A percentile compares a stretch with the other conserved stretches of the same genome.
Conservation (phyloP, 305 asterid genomes). For the Plantago rigida region DNA sequence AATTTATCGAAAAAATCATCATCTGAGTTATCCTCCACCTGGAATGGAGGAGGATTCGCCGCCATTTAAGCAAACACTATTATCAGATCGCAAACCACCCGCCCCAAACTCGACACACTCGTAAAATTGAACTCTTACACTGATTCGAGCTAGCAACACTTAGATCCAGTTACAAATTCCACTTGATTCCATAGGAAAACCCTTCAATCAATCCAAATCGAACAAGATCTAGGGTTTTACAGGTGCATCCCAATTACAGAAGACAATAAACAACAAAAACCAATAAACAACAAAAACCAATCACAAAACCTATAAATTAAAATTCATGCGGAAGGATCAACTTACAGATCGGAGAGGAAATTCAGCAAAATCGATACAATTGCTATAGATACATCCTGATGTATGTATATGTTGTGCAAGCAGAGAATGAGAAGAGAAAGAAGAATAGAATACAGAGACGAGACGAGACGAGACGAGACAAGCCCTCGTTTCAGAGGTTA, state of each 20-base stretch:
- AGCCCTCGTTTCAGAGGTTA: constrained; percentile 27
- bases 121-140: constrained; percentile 32
- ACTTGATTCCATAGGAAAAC: constrained; percentile 27
- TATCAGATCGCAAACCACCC: constrained; percentile 24
- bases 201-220: constrained; percentile 28
- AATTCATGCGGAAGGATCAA: constrained; percentile 25
- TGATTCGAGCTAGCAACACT: constrained; percentile 32
- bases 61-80: constrained; percentile 62
- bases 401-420: background rate
- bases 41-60: constrained; percentile 82
- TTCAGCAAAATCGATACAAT: constrained; percentile 10
- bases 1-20: constrained; percentile 79
- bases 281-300: constrained; percentile 24
- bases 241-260: constrained; percentile 27
- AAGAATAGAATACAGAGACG: constrained; percentile 10
- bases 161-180: constrained; percentile 49
- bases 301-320: constrained; percentile 14
- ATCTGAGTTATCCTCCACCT: constrained; percentile 93
- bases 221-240: constrained; percentile 55
- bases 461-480: constrained; percentile 34
- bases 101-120: constrained; percentile 24
- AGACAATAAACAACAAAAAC: constrained; percentile 13
- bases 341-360: constrained; percentile 48
- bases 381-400: background rate
- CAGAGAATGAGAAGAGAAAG: background rate